Conservation (phyloP, 2,329 filamentous ascomycete genomes). For the Calonectria pteridis region DNA sequence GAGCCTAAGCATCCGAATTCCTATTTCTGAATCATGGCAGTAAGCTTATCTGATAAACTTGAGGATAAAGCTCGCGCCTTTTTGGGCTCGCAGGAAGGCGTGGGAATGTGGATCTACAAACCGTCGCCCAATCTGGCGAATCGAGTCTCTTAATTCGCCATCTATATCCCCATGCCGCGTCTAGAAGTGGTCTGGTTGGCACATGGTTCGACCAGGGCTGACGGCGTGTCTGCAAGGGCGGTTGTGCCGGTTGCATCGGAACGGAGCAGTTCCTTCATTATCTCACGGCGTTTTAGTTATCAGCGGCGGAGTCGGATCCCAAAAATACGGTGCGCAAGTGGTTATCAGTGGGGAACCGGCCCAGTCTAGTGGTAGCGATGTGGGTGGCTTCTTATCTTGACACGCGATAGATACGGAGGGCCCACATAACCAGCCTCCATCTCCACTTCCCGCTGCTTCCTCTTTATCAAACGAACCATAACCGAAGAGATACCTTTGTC, state of each 20-base stretch:
- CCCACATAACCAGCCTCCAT: not conserved
- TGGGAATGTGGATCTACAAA: not conserved
- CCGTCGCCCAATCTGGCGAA: not conserved
- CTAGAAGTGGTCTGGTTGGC: not conserved
- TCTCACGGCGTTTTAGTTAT: not conserved
- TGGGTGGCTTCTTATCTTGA: not conserved
- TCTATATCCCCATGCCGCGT: not conserved
- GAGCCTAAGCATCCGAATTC: not conserved
- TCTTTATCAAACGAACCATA: not conserved
- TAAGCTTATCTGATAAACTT: constrained; percentile 2
- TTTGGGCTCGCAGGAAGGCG: not conserved
- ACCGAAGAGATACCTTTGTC: not conserved
- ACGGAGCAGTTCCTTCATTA: not conserved
- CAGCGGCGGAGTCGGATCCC: not conserved
- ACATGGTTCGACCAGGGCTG: not conserved
- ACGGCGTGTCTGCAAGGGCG: not conserved
- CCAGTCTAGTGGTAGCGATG: not conserved
- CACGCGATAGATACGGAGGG: too few species aligned
- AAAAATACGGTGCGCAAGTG: not conserved
- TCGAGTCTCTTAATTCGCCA: not conserved
- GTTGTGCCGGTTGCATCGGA: not conserved
- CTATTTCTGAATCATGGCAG: not conserved
- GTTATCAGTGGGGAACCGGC: not conserved
- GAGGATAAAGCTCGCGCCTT: not conserved
- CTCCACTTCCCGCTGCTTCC: not conserved